phyloP scores from a whole-genome alignment of 208 protist species.

The Herpetomonas muscarum region DNA sequence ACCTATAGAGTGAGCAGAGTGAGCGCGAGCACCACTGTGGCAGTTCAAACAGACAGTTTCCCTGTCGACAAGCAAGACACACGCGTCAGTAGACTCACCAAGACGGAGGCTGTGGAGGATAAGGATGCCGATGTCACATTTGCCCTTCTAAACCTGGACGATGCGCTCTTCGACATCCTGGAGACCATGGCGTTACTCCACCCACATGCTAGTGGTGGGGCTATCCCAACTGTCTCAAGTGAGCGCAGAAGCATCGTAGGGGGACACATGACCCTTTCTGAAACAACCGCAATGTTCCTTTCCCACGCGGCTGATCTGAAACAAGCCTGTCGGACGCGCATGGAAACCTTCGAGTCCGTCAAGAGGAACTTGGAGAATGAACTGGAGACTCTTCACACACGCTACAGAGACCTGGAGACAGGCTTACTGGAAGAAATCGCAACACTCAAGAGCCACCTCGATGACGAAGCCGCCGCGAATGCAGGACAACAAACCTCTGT shows the following conservation, averaged over 20 bases:
- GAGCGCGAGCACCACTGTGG: too few relatives aligned
- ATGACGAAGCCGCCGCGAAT: too few relatives aligned
- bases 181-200: slow-evolving; percentile 26
- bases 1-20: neutral
- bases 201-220: slow-evolving; percentile 15
- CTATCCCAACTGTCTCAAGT: neutral
- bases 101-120: neutral
- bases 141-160: slow-evolving; percentile 26
- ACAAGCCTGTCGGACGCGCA: neutral
- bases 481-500: too few relatives aligned
- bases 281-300: neutral
- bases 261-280: slow-evolving; percentile 2
- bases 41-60: too few relatives aligned
- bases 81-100: neutral
- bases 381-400: neutral
- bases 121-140: neutral
- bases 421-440: neutral
- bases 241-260: neutral
- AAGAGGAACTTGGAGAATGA: neutral
- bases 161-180: slow-evolving; percentile 30
- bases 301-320: neutral
- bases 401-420: neutral
- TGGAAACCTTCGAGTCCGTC: neutral
- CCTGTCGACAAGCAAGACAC: neutral
- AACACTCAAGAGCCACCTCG: too few relatives aligned